Evolutionary conservation across 148 eudicot species (phyloP).

Genomic region (Rhododendron simsii): DNA sequence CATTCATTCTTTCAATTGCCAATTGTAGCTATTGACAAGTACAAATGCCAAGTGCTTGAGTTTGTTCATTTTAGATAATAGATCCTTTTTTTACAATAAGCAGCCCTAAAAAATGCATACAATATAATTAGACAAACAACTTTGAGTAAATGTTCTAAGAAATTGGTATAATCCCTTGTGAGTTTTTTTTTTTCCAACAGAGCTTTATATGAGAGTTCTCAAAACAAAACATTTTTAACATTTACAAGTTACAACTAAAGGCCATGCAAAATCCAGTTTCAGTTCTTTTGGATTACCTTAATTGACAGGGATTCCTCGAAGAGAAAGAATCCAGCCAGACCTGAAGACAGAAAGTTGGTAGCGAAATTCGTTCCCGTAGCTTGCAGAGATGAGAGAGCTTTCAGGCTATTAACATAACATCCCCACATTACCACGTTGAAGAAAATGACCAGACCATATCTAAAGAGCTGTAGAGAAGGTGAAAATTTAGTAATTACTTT

Average conservation of each 20-base stretch:
- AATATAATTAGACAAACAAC: neutral
- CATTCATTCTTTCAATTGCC: neutral
- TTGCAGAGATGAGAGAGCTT: conserved; percentile 91
- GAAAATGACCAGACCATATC: conserved; percentile 59
- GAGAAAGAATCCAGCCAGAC: conserved; percentile 81
- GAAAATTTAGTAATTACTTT: conserved; percentile 10
- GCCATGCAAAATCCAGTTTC: neutral
- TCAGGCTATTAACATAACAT: conserved; percentile 88
- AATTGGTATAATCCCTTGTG: neutral
- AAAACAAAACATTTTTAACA: neutral
- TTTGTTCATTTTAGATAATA: neutral
- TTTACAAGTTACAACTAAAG: neutral
- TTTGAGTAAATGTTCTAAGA: neutral
- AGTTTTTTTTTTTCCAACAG: neutral
- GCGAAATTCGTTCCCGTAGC: conserved; percentile 95
- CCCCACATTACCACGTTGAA: conserved; percentile 96
- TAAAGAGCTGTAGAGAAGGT: conserved; percentile 42
- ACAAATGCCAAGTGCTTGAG: neutral
- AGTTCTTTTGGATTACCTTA: conserved; percentile 43
- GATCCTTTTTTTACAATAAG: neutral
- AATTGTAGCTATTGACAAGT: neutral
- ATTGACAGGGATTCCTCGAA: conserved; percentile 68
- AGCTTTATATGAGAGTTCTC: neutral
- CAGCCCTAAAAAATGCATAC: neutral
- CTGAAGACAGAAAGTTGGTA: conserved; percentile 83